phyloP scores from a whole-genome alignment of 495 filamentous ascomycete species.

The Jackrogersella minutella region DNA sequence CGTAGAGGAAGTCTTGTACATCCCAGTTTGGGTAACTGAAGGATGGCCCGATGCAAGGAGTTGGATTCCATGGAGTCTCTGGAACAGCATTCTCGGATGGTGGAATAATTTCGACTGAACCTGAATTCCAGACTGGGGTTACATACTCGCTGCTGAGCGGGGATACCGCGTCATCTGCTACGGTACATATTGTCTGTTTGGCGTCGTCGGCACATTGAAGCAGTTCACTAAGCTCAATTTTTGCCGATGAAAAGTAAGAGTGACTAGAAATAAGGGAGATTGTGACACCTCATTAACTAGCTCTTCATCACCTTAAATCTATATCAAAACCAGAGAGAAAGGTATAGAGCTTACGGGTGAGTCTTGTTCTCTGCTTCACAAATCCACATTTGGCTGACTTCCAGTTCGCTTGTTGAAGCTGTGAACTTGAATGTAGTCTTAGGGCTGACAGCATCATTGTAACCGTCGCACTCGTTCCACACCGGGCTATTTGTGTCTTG shows the following conservation, averaged over 20 bases:
- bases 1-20: slow-evolving; percentile 18
- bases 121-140: slow-evolving; percentile 34
- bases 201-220: slow-evolving; percentile 19
- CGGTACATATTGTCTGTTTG: slow-evolving; percentile 19
- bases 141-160: slow-evolving; percentile 23
- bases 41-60: slow-evolving; percentile 30
- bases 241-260: slow-evolving; percentile 31
- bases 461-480: slow-evolving; percentile 23
- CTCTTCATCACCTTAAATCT: background rate
- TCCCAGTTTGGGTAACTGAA: slow-evolving; percentile 40
- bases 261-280: slow-evolving; percentile 1
- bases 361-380: slow-evolving; percentile 33
- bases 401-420: slow-evolving; percentile 7
- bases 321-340: background rate
- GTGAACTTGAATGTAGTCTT: slow-evolving; percentile 33
- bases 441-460: background rate
- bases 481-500: slow-evolving; percentile 24
- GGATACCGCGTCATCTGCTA: slow-evolving; percentile 5
- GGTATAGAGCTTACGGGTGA: slow-evolving; percentile 25
- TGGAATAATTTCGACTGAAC: slow-evolving; percentile 18
- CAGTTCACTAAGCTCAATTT: slow-evolving; percentile 13
- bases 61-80: slow-evolving; percentile 32
- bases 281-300: background rate
- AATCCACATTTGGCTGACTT: slow-evolving; percentile 31
- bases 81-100: slow-evolving; percentile 1